phyloP scores from a whole-genome alignment of 495 filamentous ascomycete species.

The Lasiosphaeria hispida region DNA sequence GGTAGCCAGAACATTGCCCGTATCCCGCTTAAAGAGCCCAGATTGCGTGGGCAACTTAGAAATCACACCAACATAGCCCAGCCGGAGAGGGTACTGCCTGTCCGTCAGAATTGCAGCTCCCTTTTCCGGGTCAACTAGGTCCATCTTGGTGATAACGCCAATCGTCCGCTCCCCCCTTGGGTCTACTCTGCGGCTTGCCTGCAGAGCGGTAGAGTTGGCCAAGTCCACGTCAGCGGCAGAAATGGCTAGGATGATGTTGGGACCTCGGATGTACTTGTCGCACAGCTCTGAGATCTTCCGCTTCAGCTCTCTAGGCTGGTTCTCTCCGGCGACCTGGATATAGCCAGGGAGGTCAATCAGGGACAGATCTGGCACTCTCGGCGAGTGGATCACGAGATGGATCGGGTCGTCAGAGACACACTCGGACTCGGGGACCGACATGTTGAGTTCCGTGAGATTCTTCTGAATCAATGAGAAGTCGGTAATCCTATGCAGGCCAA shows the following conservation, averaged over 20 bases:
- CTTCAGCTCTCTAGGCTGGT: constrained; percentile 89
- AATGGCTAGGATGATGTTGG: constrained; percentile 95
- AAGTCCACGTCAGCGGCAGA: constrained; percentile 97
- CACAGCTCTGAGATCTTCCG: constrained; percentile 94
- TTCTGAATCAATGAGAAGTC: constrained; percentile 92
- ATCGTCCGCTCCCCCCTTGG: constrained; percentile 94
- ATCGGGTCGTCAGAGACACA: constrained; percentile 98
- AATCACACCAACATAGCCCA: constrained; percentile 97
- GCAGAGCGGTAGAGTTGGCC: constrained; percentile 90
- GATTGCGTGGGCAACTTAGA: constrained; percentile 67
- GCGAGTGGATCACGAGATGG: constrained; percentile 90
- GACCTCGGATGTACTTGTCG: constrained; percentile 95
- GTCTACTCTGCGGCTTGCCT: constrained; percentile 88
- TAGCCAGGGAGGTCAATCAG: constrained; percentile 96
- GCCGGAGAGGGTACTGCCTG: constrained; percentile 86
- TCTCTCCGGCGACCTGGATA: constrained; percentile 87
- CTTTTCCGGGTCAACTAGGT: constrained; percentile 82
- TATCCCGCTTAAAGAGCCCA: constrained; percentile 82
- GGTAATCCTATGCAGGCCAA: constrained; percentile 85
- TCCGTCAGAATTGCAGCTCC: constrained; percentile 77
- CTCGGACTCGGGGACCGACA: constrained; percentile 82
- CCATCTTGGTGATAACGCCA: constrained; percentile 98
- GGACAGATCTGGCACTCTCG: constrained; percentile 91
- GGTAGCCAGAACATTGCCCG: constrained; percentile 72
- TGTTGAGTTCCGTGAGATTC: constrained; percentile 91